Evolutionary conservation across 345 rosid genomes (phyloP).

Genomic region (Populus tremula): DNA sequence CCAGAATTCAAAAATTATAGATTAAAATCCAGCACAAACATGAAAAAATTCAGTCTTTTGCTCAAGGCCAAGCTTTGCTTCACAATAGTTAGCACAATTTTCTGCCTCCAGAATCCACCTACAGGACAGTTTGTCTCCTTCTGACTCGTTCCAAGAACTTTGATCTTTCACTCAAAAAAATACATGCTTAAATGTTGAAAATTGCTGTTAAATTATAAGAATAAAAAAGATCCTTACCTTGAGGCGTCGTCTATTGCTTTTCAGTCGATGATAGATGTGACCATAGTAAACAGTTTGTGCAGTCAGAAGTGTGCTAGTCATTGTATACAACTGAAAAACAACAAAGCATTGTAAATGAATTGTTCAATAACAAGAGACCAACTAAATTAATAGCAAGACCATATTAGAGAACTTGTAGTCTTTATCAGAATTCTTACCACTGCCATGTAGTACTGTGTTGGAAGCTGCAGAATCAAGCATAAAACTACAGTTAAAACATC

Average conservation of each 20-base stretch:
- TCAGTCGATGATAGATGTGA: conserved; percentile 52
- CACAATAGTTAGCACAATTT: neutral
- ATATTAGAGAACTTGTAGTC: neutral
- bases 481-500: conserved; percentile 16
- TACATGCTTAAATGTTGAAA: neutral
- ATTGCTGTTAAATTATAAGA: neutral
- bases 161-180: neutral
- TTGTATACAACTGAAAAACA: conserved; percentile 56
- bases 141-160: neutral
- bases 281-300: conserved; percentile 67
- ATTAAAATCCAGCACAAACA: neutral
- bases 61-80: neutral
- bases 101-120: neutral
- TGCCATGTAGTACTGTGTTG: conserved; percentile 81
- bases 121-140: neutral
- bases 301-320: conserved; percentile 48
- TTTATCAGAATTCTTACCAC: conserved; percentile 39
- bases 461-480: conserved; percentile 63
- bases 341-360: neutral
- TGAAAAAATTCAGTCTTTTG: neutral
- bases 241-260: conserved; percentile 26
- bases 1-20: neutral
- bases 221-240: conserved; percentile 34
- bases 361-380: neutral
- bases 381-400: neutral